A percentile compares a stretch with the other conserved stretches of the same genome.
phyloP scores from a whole-genome alignment of 2,329 filamentous ascomycete genomes.

The Triangularia verruculosa region DNA sequence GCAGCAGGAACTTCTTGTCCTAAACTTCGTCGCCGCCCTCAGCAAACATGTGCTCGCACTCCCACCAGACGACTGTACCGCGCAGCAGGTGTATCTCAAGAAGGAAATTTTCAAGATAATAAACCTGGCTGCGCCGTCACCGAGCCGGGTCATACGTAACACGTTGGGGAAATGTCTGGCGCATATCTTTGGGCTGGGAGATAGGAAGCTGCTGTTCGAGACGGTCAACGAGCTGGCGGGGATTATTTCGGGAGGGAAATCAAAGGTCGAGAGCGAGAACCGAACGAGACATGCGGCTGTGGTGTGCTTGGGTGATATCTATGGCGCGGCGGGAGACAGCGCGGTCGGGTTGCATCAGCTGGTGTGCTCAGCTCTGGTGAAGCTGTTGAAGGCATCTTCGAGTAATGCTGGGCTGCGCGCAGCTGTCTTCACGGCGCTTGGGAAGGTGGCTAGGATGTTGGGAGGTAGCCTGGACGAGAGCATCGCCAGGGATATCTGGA shows the following conservation, averaged over 20 bases:
- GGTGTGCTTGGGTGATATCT: conserved; percentile 83
- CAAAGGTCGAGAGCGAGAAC: conserved; percentile 70
- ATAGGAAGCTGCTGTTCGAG: conserved; percentile 89
- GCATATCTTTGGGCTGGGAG: conserved; percentile 78
- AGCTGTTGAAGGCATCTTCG: conserved; percentile 74
- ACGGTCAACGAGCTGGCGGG: conserved; percentile 83
- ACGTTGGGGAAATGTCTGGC: conserved; percentile 82
- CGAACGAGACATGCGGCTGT: conserved; percentile 83
- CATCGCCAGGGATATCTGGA: conserved; percentile 89
- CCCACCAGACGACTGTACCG: conserved; percentile 74
- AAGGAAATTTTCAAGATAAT: conserved; percentile 93
- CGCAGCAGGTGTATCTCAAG: conserved; percentile 88
- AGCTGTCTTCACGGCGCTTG: conserved; percentile 70
- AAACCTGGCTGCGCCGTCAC: conserved; percentile 73
- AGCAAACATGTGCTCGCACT: conserved; percentile 75
- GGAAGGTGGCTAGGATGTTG: conserved; percentile 74
- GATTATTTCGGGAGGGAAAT: conserved; percentile 71
- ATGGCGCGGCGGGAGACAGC: conserved; percentile 89
- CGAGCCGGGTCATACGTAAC: conserved; percentile 85
- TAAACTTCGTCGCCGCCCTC: conserved; percentile 82
- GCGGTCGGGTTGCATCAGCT: conserved; percentile 79
- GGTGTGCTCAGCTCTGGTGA: conserved; percentile 68
- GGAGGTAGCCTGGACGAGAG: conserved; percentile 76
- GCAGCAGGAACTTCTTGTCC: conserved; percentile 91
- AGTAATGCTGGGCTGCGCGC: conserved; percentile 80